Evolutionary conservation across 495 filamentous ascomycete genomes (phyloP).

Genomic region (Rhypophila decipiens): DNA sequence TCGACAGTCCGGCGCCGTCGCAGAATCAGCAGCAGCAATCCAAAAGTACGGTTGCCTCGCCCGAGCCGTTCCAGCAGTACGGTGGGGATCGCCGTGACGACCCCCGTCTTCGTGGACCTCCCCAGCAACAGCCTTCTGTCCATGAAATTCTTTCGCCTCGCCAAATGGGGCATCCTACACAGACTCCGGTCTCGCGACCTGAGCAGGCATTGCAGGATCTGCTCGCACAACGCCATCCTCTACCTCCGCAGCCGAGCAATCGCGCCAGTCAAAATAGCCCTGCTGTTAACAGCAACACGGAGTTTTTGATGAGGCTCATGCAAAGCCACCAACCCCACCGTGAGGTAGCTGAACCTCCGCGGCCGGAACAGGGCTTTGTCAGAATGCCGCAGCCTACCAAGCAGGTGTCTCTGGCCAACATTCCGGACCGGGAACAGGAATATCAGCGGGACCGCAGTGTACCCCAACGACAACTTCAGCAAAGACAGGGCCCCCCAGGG

Average conservation of each 20-base stretch:
- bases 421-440: conserved; percentile 36
- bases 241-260: conserved; percentile 27
- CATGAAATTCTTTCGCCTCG: conserved; percentile 42
- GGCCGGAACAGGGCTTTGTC: conserved; percentile 32
- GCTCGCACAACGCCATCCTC: conserved; percentile 42
- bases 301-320: conserved; percentile 53
- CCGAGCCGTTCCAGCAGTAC: conserved; percentile 38
- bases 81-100: conserved; percentile 37
- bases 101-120: conserved; percentile 17
- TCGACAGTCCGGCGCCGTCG: conserved; percentile 22
- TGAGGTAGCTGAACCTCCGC: conserved; percentile 34
- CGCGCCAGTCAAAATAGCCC: conserved; percentile 31
- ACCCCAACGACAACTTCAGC: conserved; percentile 22
- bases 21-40: conserved; percentile 14
- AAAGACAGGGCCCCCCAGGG: conserved; percentile 27
- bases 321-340: conserved; percentile 39
- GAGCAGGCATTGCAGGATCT: conserved; percentile 51
- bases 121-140: conserved; percentile 17
- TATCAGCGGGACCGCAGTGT: conserved; percentile 31
- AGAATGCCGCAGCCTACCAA: conserved; percentile 26
- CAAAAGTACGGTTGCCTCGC: conserved; percentile 31
- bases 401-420: conserved; percentile 18
- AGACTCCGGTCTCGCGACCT: conserved; percentile 32
- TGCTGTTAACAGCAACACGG: conserved; percentile 42
- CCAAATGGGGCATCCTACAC: conserved; percentile 27